Evolutionary conservation across 2,329 filamentous ascomycete genomes (phyloP).

Genomic region (Botrytis paeoniae): DNA sequence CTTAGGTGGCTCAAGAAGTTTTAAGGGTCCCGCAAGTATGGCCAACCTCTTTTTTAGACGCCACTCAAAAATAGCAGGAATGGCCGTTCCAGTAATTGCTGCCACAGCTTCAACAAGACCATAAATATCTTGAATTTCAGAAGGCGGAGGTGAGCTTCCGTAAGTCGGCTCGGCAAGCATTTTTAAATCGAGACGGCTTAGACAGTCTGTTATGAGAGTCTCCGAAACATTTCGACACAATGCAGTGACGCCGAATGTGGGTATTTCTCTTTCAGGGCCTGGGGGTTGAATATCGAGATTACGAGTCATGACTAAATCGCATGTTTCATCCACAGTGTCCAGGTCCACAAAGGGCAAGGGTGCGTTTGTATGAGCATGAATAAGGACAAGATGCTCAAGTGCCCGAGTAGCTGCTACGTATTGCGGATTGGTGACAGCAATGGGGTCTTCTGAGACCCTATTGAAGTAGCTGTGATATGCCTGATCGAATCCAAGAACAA

Average conservation of each 20-base stretch:
- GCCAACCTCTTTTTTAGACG: not conserved
- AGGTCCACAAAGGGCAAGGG: constrained; percentile 9
- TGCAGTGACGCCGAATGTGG: not conserved
- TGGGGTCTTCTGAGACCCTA: not conserved
- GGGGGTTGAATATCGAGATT: not conserved
- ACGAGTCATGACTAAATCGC: constrained; percentile 8
- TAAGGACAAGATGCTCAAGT: constrained; percentile 12
- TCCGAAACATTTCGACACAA: constrained; percentile 15
- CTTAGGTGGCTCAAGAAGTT: not conserved
- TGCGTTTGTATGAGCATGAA: not conserved
- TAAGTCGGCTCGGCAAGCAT: constrained; percentile 8
- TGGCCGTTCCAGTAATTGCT: constrained; percentile 12
- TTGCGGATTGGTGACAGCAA: constrained; percentile 17
- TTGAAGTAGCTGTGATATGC: not conserved
- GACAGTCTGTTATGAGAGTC: constrained; percentile 14
- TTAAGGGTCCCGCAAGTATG: not conserved
- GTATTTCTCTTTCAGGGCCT: not conserved
- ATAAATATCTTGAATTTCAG: not conserved
- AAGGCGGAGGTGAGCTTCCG: not conserved
- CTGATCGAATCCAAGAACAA: constrained; percentile 11
- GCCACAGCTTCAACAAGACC: not conserved
- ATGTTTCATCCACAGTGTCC: not conserved
- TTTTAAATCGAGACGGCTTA: not conserved
- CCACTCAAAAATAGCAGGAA: constrained; percentile 8
- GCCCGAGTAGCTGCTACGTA: constrained; percentile 16